These are phyloP conservation scores for Besnoitia besnoiti DNA, from an alignment of 169 alveolate species.

Conservation along the genomic window DNA sequence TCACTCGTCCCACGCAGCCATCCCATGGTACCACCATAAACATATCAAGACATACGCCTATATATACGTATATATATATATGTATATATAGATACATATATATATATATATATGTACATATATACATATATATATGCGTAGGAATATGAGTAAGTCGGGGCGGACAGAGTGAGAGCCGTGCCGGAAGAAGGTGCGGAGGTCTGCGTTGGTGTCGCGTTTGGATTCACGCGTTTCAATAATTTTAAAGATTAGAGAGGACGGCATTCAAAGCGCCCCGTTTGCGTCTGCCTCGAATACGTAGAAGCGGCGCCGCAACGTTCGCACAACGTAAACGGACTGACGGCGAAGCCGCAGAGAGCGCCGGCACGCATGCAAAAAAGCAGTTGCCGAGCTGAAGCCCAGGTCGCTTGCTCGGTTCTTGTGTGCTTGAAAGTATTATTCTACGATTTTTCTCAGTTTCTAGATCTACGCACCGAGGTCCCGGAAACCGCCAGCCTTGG, in stretches of 20 bases:
- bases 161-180: not conserved
- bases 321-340: too few species aligned
- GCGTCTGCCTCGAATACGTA: not conserved
- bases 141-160: not conserved
- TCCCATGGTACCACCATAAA: too few species aligned
- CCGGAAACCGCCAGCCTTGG: constrained; percentile 95
- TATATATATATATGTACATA: not conserved
- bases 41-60: not conserved
- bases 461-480: constrained; percentile 91
- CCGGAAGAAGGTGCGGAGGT: too few species aligned
- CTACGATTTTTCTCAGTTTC: not conserved
- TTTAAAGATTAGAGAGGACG: too few species aligned
- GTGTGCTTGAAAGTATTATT: not conserved
- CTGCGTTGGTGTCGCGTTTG: too few species aligned
- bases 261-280: too few species aligned
- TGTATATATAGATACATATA: not conserved
- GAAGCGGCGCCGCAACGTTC: too few species aligned
- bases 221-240: too few species aligned
- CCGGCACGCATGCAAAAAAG: too few species aligned
- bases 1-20: too few species aligned
- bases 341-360: too few species aligned
- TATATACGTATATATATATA: not conserved
- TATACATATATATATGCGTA: not conserved
- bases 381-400: not conserved
- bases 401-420: not conserved